Base-by-base conservation (phyloP, 2,329 filamentous ascomycete species). In the Xylariaceae sp. region DNA sequence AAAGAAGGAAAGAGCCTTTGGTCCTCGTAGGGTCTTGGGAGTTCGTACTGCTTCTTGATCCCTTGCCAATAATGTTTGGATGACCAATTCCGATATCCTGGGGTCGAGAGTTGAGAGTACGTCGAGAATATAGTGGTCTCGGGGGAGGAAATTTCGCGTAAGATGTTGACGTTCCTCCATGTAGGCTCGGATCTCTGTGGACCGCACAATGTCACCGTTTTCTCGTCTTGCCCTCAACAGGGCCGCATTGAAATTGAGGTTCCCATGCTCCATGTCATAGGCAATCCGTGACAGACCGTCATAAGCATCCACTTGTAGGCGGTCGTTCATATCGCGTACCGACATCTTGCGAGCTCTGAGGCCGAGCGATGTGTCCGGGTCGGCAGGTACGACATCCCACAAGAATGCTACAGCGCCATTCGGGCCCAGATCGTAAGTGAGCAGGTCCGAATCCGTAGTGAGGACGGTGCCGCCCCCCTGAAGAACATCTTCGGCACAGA, bases 381-480 rank as follows among this genome's bases (percentile, higher is more conserved):
- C 44, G 39, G 19, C 54, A 38, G 17, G 52, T 21, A 17, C 66
- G 1, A 90, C 56, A 30, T 86, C 80, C 36, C 71, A 67, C 19
- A 94, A 71, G 36, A 90, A 80, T 1, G 78, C 64, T 0, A 94
- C 76, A 1, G 67, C 64, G 0, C 81, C 81, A 2, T 68, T 43
- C 0, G 52, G 31, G 0, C 79, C 80, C 7, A 90, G 67, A 37
- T 86, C 71, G 52, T 89, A 80, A 0, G 90, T 68, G 1, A 94
- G 63, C 7, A 95, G 67, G 51, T 96, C 90, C 0, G 88, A 93
- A 50, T 96, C 90, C n/a, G 77, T 80, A 0, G 87, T 93, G 5
- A 95, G 59, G 11, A 87, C 70, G 2, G 66, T 63, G 1, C 74
- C 75, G 2, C 69, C 65, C 19, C 65, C 52, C 3, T 61, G 42